Evolutionary conservation across 2,329 filamentous ascomycete species (phyloP), one percentile per base, ranked within the genome.

Genomic region (Xylariaceae sp.): DNA sequence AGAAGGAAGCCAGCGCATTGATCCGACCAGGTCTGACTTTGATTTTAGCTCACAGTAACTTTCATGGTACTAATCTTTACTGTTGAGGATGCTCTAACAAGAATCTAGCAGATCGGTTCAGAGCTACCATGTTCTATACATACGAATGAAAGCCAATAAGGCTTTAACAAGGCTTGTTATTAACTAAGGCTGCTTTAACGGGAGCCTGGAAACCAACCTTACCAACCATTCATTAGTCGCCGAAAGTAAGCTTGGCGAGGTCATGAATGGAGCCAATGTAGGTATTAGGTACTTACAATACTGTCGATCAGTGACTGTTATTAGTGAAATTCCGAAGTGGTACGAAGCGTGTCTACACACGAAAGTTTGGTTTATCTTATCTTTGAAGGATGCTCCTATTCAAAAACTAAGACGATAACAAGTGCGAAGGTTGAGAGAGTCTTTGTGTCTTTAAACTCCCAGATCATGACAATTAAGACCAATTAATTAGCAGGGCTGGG

Each of bases 1-100:
- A 45, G 58, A 61, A 58, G 58, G 58, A 60, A 56, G 12, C 7
- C 6, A 16, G 47, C 26, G 53, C 52, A 59, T 59, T 56, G 41
- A 51, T 12, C 7, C 7, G 28, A 31, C 28, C 28, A 12, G 6
- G 28, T 39, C 43, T 56, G 36, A 56, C 53, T 31, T 28, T 40
- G 47, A 36, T 34, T 53, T 55, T 58, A 50, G 56, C 36, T 46
- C 17, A 36, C 39, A 17, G 26, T 52, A 49, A 44, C 21, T 47
- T 19, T 31, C 28, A 12, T 31, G n/a, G n/a, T n/a, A n/a, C n/a
- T n/a, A n/a, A n/a, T n/a, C n/a, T n/a, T n/a, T n/a, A n/a, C n/a
- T n/a, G n/a, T n/a, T n/a, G n/a, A n/a, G n/a, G n/a, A n/a, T n/a
- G n/a, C n/a, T n/a, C n/a, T n/a, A n/a, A n/a, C n/a, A n/a, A n/a